Evolutionary conservation across 805 yeast species (phyloP).

Genomic region (Huiozyma naganishii): DNA sequence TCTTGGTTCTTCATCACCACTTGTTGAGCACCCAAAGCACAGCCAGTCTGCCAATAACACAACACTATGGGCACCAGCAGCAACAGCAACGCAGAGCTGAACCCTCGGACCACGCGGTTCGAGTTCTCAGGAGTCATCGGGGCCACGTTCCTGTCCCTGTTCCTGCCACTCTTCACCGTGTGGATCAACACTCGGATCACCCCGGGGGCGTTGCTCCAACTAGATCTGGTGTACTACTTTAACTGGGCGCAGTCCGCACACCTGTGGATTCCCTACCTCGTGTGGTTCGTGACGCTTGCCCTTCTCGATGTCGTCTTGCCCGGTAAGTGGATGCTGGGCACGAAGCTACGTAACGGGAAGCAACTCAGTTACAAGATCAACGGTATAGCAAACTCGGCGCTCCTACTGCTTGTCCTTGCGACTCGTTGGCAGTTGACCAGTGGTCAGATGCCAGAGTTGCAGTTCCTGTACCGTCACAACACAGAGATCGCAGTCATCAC

Average conservation of each 20-base stretch:
- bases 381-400: constrained; percentile 48
- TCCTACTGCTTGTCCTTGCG: constrained; percentile 32
- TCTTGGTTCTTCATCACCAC: too few relatives aligned
- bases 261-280: constrained; percentile 53
- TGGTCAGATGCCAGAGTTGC: constrained; percentile 67
- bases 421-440: constrained; percentile 43
- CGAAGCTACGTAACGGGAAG: constrained; percentile 65
- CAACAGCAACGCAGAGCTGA: constrained; percentile 28
- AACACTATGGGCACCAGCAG: not conserved
- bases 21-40: too few relatives aligned
- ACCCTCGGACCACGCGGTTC: constrained; percentile 58
- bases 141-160: constrained; percentile 51
- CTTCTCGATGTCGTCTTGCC: constrained; percentile 56
- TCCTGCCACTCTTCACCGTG: constrained; percentile 55
- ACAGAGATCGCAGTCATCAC: constrained; percentile 54
- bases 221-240: constrained; percentile 30
- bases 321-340: constrained; percentile 55
- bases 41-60: too few relatives aligned
- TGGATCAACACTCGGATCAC: constrained; percentile 53
- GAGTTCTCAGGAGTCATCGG: constrained; percentile 81
- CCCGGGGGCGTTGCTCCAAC: constrained; percentile 23
- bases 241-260: constrained; percentile 24
- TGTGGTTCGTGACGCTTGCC: constrained; percentile 64
- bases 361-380: constrained; percentile 67
- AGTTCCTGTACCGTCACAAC: constrained; percentile 59